These are phyloP conservation scores for Calamus simplicifolius DNA, from an alignment of 176 grass and related monocot genomes.

Conservation along the genomic window DNA sequence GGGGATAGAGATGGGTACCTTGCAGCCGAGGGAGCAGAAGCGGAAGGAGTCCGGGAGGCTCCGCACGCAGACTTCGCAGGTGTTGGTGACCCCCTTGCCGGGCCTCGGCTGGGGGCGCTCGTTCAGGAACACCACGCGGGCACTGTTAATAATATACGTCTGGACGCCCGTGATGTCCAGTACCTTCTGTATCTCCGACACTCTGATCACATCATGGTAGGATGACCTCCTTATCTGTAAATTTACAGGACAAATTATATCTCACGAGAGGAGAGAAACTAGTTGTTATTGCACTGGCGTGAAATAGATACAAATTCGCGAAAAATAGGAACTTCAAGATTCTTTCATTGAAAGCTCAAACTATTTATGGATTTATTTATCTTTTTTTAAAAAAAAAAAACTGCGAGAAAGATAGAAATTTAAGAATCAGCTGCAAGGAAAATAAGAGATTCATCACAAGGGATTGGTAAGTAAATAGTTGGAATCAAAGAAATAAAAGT, in stretches of 20 bases:
- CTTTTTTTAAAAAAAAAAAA: no score
- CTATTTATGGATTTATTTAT: no score
- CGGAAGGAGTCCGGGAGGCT: constrained; percentile 96
- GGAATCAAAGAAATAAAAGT: background rate
- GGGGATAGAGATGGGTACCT: constrained; percentile 18
- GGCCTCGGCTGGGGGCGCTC: constrained; percentile 85
- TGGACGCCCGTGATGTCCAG: constrained; percentile 90
- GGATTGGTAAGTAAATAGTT: background rate
- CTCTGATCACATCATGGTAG: constrained; percentile 98
- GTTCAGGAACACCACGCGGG: constrained; percentile 95
- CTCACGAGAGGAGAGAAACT: no score
- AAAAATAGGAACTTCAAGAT: no score
- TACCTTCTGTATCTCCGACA: constrained; percentile 87
- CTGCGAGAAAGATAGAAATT: no score
- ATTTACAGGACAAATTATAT: no score
- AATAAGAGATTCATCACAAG: no score
- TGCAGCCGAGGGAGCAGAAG: constrained; percentile 98
- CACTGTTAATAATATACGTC: constrained; percentile 98
- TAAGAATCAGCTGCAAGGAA: no score
- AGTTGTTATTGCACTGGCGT: no score
- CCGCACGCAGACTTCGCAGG: constrained; percentile 89
- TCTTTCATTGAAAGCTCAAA: no score
- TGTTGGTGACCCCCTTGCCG: constrained; percentile 96
- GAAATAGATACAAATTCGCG: no score
- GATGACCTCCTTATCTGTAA: constrained; percentile 86